phyloP scores from a whole-genome alignment of 2,329 filamentous ascomycete genomes.

The Sordariomycetes sp. region DNA sequence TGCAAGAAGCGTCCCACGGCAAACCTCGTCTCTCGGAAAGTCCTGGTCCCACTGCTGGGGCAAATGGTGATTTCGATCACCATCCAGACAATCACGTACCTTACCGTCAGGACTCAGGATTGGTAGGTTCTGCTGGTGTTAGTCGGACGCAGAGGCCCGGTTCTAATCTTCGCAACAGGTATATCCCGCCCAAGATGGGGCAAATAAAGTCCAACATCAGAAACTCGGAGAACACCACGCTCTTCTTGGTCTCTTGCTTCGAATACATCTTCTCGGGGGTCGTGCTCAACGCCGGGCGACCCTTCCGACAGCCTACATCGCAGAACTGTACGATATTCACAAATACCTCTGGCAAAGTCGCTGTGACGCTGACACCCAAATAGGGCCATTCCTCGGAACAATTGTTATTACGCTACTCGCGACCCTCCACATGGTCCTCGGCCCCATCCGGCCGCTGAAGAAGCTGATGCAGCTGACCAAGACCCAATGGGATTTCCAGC shows the following conservation, averaged over 20 bases:
- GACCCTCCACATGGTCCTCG: constrained; percentile 70
- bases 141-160: background rate
- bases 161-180: constrained; percentile 32
- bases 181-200: constrained; percentile 67
- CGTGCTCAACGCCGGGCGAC: constrained; percentile 81
- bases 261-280: constrained; percentile 90
- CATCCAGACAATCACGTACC: constrained; percentile 64
- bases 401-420: constrained; percentile 58
- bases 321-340: constrained; percentile 57
- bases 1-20: constrained; percentile 82
- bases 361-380: constrained; percentile 1
- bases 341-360: background rate
- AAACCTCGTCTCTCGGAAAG: constrained; percentile 83
- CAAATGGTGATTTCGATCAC: constrained; percentile 75
- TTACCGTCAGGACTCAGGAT: constrained; percentile 63
- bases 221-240: constrained; percentile 86
- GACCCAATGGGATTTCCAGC: constrained; percentile 61
- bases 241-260: constrained; percentile 86
- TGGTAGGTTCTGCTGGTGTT: constrained; percentile 50
- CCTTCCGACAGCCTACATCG: constrained; percentile 71
- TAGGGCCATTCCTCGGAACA: constrained; percentile 76
- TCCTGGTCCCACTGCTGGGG: constrained; percentile 78
- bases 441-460: constrained; percentile 57
- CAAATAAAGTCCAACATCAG: constrained; percentile 72
- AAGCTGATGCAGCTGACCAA: constrained; percentile 77